Evolutionary conservation across 257 asterid species (phyloP).

Genomic region (Ballota nigra): DNA sequence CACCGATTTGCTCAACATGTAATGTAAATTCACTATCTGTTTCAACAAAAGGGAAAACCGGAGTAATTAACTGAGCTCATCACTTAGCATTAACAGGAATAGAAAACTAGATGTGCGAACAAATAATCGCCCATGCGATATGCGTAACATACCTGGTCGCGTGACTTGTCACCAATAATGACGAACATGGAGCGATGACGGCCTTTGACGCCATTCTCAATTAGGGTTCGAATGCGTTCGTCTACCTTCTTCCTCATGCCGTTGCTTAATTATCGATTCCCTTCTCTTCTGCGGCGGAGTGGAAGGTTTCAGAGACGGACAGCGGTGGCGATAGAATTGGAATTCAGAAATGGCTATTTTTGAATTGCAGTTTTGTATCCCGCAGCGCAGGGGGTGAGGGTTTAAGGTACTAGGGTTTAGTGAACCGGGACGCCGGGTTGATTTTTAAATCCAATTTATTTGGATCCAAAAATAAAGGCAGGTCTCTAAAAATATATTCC

Average conservation of each 20-base stretch:
- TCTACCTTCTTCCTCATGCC: constrained; percentile 83
- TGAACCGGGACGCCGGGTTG: constrained; percentile 22
- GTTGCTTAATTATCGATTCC: not conserved
- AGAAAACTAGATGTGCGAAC: not conserved
- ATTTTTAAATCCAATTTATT: not conserved
- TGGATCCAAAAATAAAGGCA: not conserved
- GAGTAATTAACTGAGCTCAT: not conserved
- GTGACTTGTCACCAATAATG: constrained; percentile 88
- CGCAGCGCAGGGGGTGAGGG: constrained; percentile 1
- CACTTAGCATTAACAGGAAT: not conserved
- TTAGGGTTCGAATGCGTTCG: constrained; percentile 78
- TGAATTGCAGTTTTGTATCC: not conserved
- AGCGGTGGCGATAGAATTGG: not conserved
- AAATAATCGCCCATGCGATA: not conserved
- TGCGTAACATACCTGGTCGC: constrained; percentile 53
- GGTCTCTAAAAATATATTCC: no score
- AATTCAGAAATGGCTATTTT: constrained; percentile 1
- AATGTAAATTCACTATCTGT: constrained; percentile 79
- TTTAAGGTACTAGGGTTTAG: constrained; percentile 36
- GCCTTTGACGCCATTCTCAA: constrained; percentile 82
- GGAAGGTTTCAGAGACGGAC: not conserved
- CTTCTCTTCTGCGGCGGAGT: constrained; percentile 18
- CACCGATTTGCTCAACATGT: constrained; percentile 65
- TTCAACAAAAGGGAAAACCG: not conserved
- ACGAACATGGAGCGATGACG: constrained; percentile 94